Evolutionary conservation across 495 filamentous ascomycete species (phyloP).

Genomic region (Baudoinia panamericana): DNA sequence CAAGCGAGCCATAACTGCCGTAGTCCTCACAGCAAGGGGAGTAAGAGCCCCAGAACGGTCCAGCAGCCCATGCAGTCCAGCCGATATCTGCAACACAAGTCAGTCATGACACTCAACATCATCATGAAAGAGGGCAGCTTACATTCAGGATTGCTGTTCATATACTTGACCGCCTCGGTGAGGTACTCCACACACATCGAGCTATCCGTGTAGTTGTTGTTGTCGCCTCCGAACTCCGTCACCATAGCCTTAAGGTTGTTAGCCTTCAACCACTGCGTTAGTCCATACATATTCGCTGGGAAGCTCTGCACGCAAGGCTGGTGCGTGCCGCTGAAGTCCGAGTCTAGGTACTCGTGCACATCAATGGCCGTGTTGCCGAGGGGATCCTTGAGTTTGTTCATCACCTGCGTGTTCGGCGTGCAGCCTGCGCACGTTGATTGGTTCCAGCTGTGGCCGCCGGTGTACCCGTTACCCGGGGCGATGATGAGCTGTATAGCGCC

Average conservation of each 20-base stretch:
- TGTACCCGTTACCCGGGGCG: slow-evolving; percentile 25
- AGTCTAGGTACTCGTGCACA: slow-evolving; percentile 25
- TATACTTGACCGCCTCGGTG: slow-evolving; percentile 4
- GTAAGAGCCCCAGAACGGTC: slow-evolving; percentile 22
- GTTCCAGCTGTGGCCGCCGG: slow-evolving; percentile 21
- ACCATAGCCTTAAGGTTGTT: slow-evolving; percentile 23
- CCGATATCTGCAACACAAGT: slow-evolving; percentile 19
- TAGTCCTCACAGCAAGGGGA: slow-evolving; percentile 7
- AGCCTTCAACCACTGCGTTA: slow-evolving; percentile 19
- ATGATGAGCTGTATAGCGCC: slow-evolving; percentile 24
- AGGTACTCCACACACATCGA: slow-evolving; percentile 5
- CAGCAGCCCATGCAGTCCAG: slow-evolving; percentile 25
- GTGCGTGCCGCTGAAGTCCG: slow-evolving; percentile 23
- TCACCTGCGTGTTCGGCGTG: slow-evolving; percentile 17
- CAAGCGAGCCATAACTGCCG: background rate
- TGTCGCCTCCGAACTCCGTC: slow-evolving; percentile 22
- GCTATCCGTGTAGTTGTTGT: too few relatives aligned
- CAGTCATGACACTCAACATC: slow-evolving; percentile 13
- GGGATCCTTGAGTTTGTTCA: slow-evolving; percentile 20
- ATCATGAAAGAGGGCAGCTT: slow-evolving; percentile 14
- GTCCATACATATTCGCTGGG: slow-evolving; percentile 17
- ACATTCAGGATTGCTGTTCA: slow-evolving; percentile 8
- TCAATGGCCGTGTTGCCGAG: slow-evolving; percentile 23
- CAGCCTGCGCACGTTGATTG: slow-evolving; percentile 12
- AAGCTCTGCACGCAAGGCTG: slow-evolving; percentile 14